Evolutionary conservation across 163 green algal species (phyloP), one percentile per base, ranked within the genome.

Genomic region (Dunaliella salina): DNA sequence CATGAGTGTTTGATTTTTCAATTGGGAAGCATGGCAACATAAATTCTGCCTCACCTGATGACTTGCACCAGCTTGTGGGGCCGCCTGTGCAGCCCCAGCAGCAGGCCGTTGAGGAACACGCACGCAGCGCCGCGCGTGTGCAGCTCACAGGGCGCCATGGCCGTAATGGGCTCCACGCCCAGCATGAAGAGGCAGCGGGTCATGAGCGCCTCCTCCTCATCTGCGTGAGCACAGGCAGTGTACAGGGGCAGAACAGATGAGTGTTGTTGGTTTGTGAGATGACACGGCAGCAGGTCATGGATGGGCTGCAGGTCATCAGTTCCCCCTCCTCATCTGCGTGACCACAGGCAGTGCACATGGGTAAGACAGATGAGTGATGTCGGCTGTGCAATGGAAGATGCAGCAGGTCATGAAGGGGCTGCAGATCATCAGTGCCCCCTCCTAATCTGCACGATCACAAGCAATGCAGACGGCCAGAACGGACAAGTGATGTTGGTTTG

Each of bases 101-200:
- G 95, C 80, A 85, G 92, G 80, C 97, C 97, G 88, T 99, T 99
- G 80, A 99, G 93, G 86, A 98, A 96, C 29, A 99, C 95, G 12
- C 98, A 84, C 33, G 94, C 91, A 24, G 88, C 86, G 67, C 87
- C 90, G 57, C 86, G 87, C 87, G 50, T 69, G 84, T 94, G 91
- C 87, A 94, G 86, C 90, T 94, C 88, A 0, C 81, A 80, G 33
- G 89, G 92, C 24, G 87, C 89, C 32, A 98, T 71, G 80, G 91
- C 26, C n/a, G 85, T 86, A 33, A 95, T 87, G 0, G 95, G 94
- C 90, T 98, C 91, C n/a, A 95, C 93, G 67, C 97, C 97, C 86
- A 99, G 93, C 87, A 94, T 90, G 87, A 92, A 89, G 4, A 92
- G 90, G 83, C 98, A 90, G 57, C 87, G 85, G 3, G 82, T 86